Percentiles rank a stretch among this genome's conserved stretches.
These are phyloP conservation scores for Boletus tomentosulus DNA, from an alignment of 768 basidiomycete genomes.

Conservation along the genomic window DNA sequence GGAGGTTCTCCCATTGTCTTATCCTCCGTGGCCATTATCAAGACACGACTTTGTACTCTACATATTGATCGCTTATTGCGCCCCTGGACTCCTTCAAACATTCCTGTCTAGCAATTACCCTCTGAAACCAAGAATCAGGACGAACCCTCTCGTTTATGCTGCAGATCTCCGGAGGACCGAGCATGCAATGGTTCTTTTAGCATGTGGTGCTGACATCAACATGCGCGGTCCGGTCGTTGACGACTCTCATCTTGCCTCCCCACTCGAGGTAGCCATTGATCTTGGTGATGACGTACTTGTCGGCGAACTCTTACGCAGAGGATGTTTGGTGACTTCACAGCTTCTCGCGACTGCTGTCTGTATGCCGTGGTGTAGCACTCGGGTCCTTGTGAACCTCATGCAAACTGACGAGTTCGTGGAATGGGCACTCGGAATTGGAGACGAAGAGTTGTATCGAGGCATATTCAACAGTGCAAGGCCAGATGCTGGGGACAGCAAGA, in stretches of 20 bases:
- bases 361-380: slow-evolving; percentile 4
- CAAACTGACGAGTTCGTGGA: background rate
- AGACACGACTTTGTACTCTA: background rate
- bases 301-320: background rate
- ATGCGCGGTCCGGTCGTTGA: background rate
- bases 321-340: background rate
- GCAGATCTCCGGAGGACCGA: slow-evolving; percentile 1
- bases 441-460: background rate
- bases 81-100: background rate
- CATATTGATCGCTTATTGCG: slow-evolving; percentile 1
- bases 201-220: background rate
- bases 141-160: slow-evolving; percentile 10
- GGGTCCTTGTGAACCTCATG: background rate
- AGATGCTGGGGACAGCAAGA: background rate
- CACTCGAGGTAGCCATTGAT: slow-evolving; percentile 1
- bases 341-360: background rate
- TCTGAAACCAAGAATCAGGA: background rate
- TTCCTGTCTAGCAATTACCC: background rate
- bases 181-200: background rate
- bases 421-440: background rate
- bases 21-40: slow-evolving; percentile 3
- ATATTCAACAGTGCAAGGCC: slow-evolving; percentile 6
- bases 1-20: background rate
- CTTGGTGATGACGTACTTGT: background rate
- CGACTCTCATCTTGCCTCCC: background rate